phyloP scores from a whole-genome alignment of 352 stramenopile species.

The Globisporangium takayamanum region DNA sequence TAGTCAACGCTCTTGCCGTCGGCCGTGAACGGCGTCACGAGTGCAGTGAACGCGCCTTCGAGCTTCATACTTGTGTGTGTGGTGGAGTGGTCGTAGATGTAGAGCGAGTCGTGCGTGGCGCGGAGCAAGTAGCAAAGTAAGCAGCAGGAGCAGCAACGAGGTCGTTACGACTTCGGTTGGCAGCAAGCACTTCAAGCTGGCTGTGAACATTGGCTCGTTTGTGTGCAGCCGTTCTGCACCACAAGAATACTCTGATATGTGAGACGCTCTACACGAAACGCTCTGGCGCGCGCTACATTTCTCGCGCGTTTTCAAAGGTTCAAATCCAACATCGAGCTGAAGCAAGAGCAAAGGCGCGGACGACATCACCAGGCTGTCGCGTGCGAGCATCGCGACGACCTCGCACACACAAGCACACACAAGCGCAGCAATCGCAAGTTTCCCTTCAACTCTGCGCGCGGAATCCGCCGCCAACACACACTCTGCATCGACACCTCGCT shows the following conservation, averaged over 20 bases:
- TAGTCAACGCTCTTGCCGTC: slow-evolving; percentile 92
- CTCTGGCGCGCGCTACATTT: neutral
- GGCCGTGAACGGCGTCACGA: slow-evolving; percentile 95
- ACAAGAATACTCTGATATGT: neutral
- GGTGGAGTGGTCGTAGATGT: neutral
- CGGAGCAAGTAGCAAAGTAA: slow-evolving; percentile 14
- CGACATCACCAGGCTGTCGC: too few relatives aligned
- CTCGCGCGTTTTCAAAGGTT: neutral
- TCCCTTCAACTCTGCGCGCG: slow-evolving; percentile 18
- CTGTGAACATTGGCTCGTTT: neutral
- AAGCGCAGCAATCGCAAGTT: slow-evolving; percentile 2
- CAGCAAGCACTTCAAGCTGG: slow-evolving; percentile 21
- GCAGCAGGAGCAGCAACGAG: neutral
- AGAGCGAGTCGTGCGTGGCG: neutral
- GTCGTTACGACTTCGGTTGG: slow-evolving; percentile 13
- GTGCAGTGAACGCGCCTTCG: slow-evolving; percentile 85
- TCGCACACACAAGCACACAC: too few relatives aligned
- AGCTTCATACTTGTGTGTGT: slow-evolving; percentile 19
- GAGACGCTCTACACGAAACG: neutral
- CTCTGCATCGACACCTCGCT: neutral
- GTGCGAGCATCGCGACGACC: too few relatives aligned
- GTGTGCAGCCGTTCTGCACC: neutral
- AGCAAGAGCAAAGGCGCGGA: neutral
- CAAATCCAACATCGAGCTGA: neutral
- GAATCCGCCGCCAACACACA: slow-evolving; percentile 14